These are phyloP conservation scores for Chlorencoelia australis DNA, from an alignment of 2,329 filamentous ascomycete genomes.

Conservation along the genomic window DNA sequence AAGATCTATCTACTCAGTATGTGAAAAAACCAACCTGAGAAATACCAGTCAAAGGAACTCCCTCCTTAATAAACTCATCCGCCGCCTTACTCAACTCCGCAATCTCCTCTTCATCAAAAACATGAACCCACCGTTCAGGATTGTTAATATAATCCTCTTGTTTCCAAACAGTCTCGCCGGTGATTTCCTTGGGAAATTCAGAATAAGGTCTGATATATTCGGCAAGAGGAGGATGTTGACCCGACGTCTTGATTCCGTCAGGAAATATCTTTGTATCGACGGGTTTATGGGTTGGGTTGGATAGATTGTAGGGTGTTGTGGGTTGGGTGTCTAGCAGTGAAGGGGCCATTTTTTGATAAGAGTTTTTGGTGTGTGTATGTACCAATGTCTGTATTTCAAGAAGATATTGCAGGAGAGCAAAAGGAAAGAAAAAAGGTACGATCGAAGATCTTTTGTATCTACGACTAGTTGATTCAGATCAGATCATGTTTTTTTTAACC, in stretches of 20 bases:
- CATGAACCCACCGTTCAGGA: constrained; percentile 54
- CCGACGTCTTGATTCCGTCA: constrained; percentile 39
- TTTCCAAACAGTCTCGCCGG: constrained; percentile 64
- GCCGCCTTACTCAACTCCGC: constrained; percentile 55
- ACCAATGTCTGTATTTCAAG: no score
- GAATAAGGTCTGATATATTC: constrained; percentile 55
- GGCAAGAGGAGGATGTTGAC: constrained; percentile 62
- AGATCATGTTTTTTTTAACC: no score
- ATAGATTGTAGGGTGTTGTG: constrained; percentile 13
- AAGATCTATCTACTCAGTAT: neutral
- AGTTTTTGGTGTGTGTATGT: no score
- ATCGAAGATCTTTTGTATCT: no score
- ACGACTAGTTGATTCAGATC: no score
- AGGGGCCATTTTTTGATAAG: constrained; percentile 16
- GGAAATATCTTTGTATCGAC: constrained; percentile 26
- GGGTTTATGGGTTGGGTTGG: constrained; percentile 9
- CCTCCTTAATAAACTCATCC: constrained; percentile 57
- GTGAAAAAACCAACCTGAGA: constrained; percentile 35
- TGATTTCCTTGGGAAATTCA: constrained; percentile 60
- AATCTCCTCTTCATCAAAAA: constrained; percentile 56
- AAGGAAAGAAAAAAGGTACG: no score
- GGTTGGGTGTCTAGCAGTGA: constrained; percentile 15
- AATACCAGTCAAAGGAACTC: constrained; percentile 62
- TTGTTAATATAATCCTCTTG: constrained; percentile 28
- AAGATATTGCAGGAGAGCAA: no score